phyloP scores from a whole-genome alignment of 306 rosid species.

The Cucurbita argyrosperma region DNA sequence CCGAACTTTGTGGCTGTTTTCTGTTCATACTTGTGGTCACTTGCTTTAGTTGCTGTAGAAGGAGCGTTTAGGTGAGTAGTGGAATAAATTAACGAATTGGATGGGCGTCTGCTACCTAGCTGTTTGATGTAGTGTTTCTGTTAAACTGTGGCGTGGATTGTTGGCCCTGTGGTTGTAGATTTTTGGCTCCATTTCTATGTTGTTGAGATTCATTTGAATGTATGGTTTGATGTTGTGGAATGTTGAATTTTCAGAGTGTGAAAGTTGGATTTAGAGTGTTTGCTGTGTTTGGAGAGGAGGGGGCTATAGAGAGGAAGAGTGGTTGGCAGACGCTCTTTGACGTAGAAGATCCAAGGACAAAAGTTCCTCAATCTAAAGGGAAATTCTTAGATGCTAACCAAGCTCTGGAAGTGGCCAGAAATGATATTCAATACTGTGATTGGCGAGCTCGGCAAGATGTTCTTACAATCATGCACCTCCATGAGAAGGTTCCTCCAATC shows the following conservation, averaged over 20 bases:
- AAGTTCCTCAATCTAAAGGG: slow-evolving; percentile 50
- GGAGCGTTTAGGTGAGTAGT: neutral
- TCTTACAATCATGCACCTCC: slow-evolving; percentile 89
- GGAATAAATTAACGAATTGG: too few species aligned
- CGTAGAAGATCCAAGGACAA: slow-evolving; percentile 89
- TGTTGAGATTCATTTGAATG: neutral
- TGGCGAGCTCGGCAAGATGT: slow-evolving; percentile 99
- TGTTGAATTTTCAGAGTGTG: slow-evolving; percentile 47
- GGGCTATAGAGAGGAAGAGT: slow-evolving; percentile 51
- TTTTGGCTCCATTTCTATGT: neutral
- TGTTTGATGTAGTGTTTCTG: neutral
- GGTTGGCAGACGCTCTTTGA: slow-evolving; percentile 78
- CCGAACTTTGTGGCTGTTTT: neutral
- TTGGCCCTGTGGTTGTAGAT: neutral
- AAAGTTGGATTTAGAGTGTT: slow-evolving; percentile 58
- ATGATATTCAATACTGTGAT: slow-evolving; percentile 79
- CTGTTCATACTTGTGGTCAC: neutral
- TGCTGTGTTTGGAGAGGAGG: slow-evolving; percentile 62
- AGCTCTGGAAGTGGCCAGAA: slow-evolving; percentile 82
- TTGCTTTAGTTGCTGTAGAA: neutral
- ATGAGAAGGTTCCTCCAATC: slow-evolving; percentile 54
- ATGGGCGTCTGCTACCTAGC: too few species aligned
- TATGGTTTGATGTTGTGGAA: neutral
- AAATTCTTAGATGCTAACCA: slow-evolving; percentile 63
- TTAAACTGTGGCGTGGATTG: neutral